phyloP scores from a whole-genome alignment of 768 basidiomycete species.

The Cystobasidium tubakii region DNA sequence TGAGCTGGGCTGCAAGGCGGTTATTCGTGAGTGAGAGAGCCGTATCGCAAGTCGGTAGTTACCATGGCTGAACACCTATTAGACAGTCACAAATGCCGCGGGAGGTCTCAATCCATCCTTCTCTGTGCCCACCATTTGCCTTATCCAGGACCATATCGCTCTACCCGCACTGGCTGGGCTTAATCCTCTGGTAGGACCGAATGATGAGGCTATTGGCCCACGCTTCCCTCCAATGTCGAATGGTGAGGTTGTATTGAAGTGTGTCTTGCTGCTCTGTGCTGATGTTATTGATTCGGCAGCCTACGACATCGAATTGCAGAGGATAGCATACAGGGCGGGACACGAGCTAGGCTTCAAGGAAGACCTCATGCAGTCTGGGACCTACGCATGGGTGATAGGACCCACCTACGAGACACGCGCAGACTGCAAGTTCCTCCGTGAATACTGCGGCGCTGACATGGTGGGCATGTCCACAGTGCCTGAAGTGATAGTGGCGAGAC shows the following conservation, averaged over 20 bases:
- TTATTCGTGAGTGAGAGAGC: slow-evolving; percentile 64
- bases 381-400: slow-evolving; percentile 78
- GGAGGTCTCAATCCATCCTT: slow-evolving; percentile 70
- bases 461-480: slow-evolving; percentile 92
- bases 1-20: slow-evolving; percentile 64
- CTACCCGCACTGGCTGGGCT: slow-evolving; percentile 38
- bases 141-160: slow-evolving; percentile 65
- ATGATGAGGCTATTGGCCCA: slow-evolving; percentile 56
- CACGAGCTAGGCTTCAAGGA: slow-evolving; percentile 57
- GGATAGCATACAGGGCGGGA: slow-evolving; percentile 66
- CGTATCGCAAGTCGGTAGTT: no score
- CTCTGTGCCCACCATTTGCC: slow-evolving; percentile 76
- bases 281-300: slow-evolving; percentile 46
- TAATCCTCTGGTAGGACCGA: slow-evolving; percentile 73
- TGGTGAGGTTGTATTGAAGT: slow-evolving; percentile 46
- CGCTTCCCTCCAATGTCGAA: slow-evolving; percentile 80
- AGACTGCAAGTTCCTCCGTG: slow-evolving; percentile 69
- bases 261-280: not conserved
- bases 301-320: slow-evolving; percentile 67
- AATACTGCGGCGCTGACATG: slow-evolving; percentile 69
- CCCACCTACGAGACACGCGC: slow-evolving; percentile 86
- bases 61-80: no score
- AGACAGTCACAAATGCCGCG: slow-evolving; percentile 79
- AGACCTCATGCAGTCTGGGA: slow-evolving; percentile 67
- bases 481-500: slow-evolving; percentile 67